phyloP scores from a whole-genome alignment of 176 grass and related monocot genomes.

The Oryza coarctata region DNA sequence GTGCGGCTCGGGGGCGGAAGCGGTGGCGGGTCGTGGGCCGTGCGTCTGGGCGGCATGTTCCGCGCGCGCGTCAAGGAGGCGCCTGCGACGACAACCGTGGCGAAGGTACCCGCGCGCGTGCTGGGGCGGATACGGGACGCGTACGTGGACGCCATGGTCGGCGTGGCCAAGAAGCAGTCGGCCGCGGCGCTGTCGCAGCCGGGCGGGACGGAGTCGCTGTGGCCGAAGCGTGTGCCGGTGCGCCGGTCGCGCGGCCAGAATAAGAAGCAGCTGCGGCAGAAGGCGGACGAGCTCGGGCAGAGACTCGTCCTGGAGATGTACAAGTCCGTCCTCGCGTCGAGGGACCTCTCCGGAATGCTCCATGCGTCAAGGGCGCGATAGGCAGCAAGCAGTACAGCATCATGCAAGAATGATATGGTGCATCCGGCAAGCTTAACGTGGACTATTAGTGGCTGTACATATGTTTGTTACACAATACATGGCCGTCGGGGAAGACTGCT shows the following conservation, averaged over 20 bases:
- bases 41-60: conserved; percentile 48
- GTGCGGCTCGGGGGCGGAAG: conserved; percentile 45
- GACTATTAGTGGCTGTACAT: not conserved
- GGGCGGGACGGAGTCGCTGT: conserved; percentile 45
- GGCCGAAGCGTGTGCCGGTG: conserved; percentile 64
- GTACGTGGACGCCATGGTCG: conserved; percentile 72
- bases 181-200: conserved; percentile 16
- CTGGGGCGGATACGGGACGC: conserved; percentile 63
- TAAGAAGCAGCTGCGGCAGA: conserved; percentile 26
- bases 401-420: not conserved
- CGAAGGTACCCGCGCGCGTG: conserved; percentile 45
- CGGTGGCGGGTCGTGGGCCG: conserved; percentile 30
- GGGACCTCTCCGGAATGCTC: conserved; percentile 49
- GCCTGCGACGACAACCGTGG: not conserved
- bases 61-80: conserved; percentile 28
- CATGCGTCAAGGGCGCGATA: conserved; percentile 19
- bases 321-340: conserved; percentile 58
- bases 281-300: conserved; percentile 49
- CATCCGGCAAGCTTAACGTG: not conserved
- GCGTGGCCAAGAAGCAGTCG: conserved; percentile 51
- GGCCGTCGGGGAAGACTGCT: not conserved
- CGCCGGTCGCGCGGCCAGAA: conserved; percentile 32
- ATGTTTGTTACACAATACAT: not conserved
- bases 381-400: not conserved
- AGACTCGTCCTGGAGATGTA: conserved; percentile 75